Conservation (phyloP, 176 grass and related monocot species). For the Carex cristatella region DNA sequence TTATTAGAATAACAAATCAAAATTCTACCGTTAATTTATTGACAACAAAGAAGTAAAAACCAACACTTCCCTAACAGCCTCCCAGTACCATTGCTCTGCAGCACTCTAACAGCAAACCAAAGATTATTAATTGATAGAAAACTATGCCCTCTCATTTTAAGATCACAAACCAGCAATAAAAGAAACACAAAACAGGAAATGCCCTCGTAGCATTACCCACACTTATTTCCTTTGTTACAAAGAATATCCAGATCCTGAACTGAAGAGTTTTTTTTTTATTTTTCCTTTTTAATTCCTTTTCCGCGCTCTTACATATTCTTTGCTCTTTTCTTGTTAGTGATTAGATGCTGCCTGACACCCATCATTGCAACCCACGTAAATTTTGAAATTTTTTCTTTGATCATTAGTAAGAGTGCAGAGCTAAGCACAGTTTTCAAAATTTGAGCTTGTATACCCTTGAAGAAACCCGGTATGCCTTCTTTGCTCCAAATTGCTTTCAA, state of each 20-base stretch:
- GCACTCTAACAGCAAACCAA: background rate
- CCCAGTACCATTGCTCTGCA: background rate
- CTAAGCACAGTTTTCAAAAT: conserved; percentile 96
- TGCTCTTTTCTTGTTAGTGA: conserved; percentile 59
- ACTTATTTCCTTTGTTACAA: conserved; percentile 25
- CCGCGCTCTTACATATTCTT: conserved; percentile 34
- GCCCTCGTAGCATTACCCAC: background rate
- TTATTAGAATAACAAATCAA: background rate
- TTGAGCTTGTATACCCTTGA: conserved; percentile 87
- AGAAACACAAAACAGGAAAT: conserved; percentile 8
- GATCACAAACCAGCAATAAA: conserved; percentile 5
- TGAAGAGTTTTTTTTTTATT: background rate
- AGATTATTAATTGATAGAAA: conserved; percentile 7
- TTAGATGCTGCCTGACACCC: conserved; percentile 54
- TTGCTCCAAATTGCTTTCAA: conserved; percentile 77
- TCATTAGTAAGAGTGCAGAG: conserved; percentile 93
- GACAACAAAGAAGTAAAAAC: background rate
- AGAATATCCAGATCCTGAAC: conserved; percentile 18
- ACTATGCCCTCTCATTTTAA: background rate
- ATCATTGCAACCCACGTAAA: conserved; percentile 85
- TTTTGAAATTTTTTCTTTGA: conserved; percentile 95
- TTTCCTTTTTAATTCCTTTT: background rate
- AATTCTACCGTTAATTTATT: background rate
- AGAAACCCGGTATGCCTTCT: conserved; percentile 89
- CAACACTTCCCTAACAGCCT: background rate